Evolutionary conservation across 1,284 basidiomycete genomes (phyloP), one percentile per base, ranked within the genome.

Genomic region (Ganoderma lucidum): DNA sequence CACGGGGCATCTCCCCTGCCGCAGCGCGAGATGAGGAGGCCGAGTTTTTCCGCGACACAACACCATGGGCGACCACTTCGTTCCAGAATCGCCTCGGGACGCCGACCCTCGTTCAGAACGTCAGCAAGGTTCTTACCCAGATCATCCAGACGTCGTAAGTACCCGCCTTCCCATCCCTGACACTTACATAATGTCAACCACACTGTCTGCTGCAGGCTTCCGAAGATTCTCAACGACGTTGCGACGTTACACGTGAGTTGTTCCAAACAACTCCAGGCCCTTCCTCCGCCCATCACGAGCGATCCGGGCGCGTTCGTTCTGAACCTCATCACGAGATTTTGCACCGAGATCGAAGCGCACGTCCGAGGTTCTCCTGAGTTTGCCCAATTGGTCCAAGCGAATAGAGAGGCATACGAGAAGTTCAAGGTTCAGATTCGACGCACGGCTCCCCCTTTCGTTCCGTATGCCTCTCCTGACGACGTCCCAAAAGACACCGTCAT

Each of bases 51-150:
- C 23, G 23, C 14, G 14, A 30, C 48, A 28, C 48, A 5, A 10
- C 23, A 2, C 48, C 10, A 28, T 53, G 48, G 48, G 48, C 48
- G 1, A 30, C 23, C n/a, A 28, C 23, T 12, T 68, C 69, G 3
- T 75, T 78, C 0, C 86, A 87, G 14, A 28, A 62, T 74, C 0
- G 69, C 80, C 0, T 91, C 85, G 90, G 91, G 0, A 85, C 90
- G 35, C 79, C 81, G 0, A 86, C 85, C 28, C 83, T 92, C 12
- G 85, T 90, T 0, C 73, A 78, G 6, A 83, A 83, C 62, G 79
- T 91, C 2, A 89, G 90, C 66, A 72, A 72, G 35, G 80, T 89
- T 4, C 80, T 92, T n/a, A 83, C 87, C 1, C 70, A 77, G 62
- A 39, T 65, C 60, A 56, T 71, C 12, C 71, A 65, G 10, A 19